Conservation (phyloP, 805 yeast genomes). For the Myxozyma sirexii region DNA sequence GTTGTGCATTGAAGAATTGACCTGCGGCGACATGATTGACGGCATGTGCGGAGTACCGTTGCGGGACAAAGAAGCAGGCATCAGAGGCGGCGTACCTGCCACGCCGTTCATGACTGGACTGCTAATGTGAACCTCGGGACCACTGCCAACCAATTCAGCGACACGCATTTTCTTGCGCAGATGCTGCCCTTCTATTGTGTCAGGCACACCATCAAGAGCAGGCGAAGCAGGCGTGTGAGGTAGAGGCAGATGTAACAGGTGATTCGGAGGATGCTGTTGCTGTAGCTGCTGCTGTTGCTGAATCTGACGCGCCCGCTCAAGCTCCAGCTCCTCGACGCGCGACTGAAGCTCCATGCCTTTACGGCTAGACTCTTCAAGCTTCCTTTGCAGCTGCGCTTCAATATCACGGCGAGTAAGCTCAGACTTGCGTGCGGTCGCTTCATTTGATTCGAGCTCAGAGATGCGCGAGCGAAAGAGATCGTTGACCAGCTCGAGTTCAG, state of each 20-base stretch:
- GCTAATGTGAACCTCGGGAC: conserved; percentile 1
- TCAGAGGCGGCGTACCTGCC: conserved; percentile 12
- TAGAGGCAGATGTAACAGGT: conserved; percentile 19
- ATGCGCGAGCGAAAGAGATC: conserved; percentile 84
- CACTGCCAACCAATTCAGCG: conserved; percentile 21
- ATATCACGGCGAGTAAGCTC: conserved; percentile 41
- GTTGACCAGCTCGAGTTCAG: conserved; percentile 87
- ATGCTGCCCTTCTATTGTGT: conserved; percentile 13
- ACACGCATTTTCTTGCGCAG: conserved; percentile 31
- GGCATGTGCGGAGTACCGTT: conserved; percentile 16
- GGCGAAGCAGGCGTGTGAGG: conserved; percentile 31
- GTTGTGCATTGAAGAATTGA: neutral
- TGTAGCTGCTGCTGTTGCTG: conserved; percentile 20
- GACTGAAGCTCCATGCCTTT: conserved; percentile 28
- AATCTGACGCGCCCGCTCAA: conserved; percentile 20
- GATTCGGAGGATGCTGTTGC: conserved; percentile 13
- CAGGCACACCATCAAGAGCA: conserved; percentile 16
- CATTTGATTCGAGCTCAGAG: conserved; percentile 66
- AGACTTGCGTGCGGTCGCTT: conserved; percentile 41
- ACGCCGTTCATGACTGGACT: conserved; percentile 3
- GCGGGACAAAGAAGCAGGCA: conserved; percentile 13
- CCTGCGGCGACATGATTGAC: conserved; percentile 18
- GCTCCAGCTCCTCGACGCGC: conserved; percentile 28
- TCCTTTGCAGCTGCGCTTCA: conserved; percentile 52
- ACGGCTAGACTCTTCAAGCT: conserved; percentile 31